Evolutionary conservation across 2,329 filamentous ascomycete genomes (phyloP).

Genomic region (Neonectria punicea): DNA sequence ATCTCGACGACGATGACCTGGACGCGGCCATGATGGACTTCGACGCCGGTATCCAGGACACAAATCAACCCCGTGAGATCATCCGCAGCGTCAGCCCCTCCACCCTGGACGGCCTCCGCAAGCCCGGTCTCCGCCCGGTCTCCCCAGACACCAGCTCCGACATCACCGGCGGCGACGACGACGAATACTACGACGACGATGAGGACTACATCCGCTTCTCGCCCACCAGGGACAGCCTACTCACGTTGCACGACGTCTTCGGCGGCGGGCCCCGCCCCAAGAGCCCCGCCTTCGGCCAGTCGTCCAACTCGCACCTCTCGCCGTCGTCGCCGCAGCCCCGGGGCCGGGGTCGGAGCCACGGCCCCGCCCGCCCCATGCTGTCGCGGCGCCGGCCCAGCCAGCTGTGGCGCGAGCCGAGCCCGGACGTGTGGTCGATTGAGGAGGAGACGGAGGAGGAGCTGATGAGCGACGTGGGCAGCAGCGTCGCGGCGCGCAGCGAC

Average conservation of each 20-base stretch:
- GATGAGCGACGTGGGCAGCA: slow-evolving; percentile 55
- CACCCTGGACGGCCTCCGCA: slow-evolving; percentile 62
- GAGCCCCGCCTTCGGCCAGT: slow-evolving; percentile 47
- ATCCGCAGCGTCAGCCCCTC: slow-evolving; percentile 68
- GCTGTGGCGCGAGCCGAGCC: slow-evolving; percentile 67
- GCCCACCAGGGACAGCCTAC: slow-evolving; percentile 51
- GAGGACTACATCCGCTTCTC: slow-evolving; percentile 63
- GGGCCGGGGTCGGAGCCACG: slow-evolving; percentile 45
- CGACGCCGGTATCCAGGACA: slow-evolving; percentile 67
- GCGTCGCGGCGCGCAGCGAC: slow-evolving; percentile 44
- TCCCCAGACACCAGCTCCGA: slow-evolving; percentile 46
- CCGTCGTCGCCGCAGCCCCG: slow-evolving; percentile 44
- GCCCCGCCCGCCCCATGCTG: slow-evolving; percentile 43
- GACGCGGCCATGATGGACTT: slow-evolving; percentile 61
- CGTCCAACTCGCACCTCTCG: slow-evolving; percentile 43
- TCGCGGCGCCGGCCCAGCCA: slow-evolving; percentile 52
- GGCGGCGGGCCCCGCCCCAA: slow-evolving; percentile 49
- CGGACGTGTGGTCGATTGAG: slow-evolving; percentile 69
- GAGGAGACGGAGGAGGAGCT: slow-evolving; percentile 67
- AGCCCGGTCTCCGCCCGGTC: slow-evolving; percentile 46
- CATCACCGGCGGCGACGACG: slow-evolving; percentile 58
- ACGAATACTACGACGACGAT: slow-evolving; percentile 52
- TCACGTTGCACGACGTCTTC: slow-evolving; percentile 57
- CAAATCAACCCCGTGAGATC: slow-evolving; percentile 55
- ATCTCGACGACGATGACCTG: slow-evolving; percentile 53